Base-by-base conservation (phyloP, 1,284 basidiomycete species). In the Tausonia pullulans region DNA sequence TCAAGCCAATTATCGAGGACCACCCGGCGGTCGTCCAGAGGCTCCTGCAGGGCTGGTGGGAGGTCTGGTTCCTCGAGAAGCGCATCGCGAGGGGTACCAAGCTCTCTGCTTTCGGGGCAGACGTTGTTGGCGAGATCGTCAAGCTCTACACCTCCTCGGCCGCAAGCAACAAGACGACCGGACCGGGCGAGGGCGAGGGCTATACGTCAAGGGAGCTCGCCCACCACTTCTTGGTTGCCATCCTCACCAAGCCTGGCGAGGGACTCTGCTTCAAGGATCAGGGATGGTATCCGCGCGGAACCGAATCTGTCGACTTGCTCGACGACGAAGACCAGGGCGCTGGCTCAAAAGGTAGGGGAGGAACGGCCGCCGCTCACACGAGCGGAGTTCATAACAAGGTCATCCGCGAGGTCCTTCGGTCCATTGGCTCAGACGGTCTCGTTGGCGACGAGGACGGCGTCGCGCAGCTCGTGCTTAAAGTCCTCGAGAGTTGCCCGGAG, bases 221-320 rank as follows among this genome's bases (percentile, higher is more conserved):
- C 0, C 88, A 91, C 68, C 90, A 93, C 70, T 96, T 96, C 73
- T 77, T 97, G 5, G 81, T 95, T 54, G 88, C 87, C 8, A 83
- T 92, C n/a, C 90, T 87, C 70, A 87, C 89, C 0, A 84, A 83
- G 41, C 88, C 89, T 0, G 90, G 90, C 0, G 78, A 81, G 16
- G 94, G 93, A 0, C 80, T 97, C 39, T 96, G 92, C 73, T 97
- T 95, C 76, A 82, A 80, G 58, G 91, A 95, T 72, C 81, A 83
- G 13, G 93, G 92, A 0, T 97, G 93, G 93, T 97, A 96, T 71
- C 85, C 85, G 2, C 83, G 88, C 8, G 67, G 68, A 57, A 64
- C 65, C 3, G 82, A 84, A 69, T 73, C 75, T 1, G 68, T 68
- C 39, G 67, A 67, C 55, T 64, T 68, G 4, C 66, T 63, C 14